Base-by-base conservation (phyloP, 176 grass and related monocot species). In the Musa beccarii region DNA sequence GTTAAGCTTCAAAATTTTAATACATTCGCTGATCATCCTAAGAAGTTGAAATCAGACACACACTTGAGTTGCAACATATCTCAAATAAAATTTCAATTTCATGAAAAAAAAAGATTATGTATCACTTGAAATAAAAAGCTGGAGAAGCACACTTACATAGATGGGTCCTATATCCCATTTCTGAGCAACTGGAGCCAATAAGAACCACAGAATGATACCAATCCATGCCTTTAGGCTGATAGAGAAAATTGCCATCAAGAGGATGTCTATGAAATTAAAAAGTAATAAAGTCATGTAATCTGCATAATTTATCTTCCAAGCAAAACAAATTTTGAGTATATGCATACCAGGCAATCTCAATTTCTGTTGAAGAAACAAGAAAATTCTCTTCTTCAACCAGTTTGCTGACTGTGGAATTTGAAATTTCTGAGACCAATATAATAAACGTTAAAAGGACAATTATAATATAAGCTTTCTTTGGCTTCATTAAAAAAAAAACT, bases 171-270 rank as follows among this genome's bases (percentile, higher is more conserved):
- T 2, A 34, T 72, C 69, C 7, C 85, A 91, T 78, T 70, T 87
- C 14, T 93, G 90, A 81, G 94, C 90, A 82, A 89, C 3, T n/a
- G 90, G 94, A 13, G 94, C 90, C 50, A 98, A 75, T 71, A 85
- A 78, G 78, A 98, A 93, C 94, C 94, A 98, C 19, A 91, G 51
- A 43, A 86, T 16, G 9, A 87, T 93, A 23, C 79, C 78, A 72
- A 75, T 63, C 94, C 94, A 98, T 82, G 86, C 78, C 79, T 91
- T 98, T 72, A 91, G 78, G 66, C 78, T 85, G 71, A 93, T 80
- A 23, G 94, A 98, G 72, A 93, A 98, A n/a, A 98, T 78, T 23
- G 68, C 88, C 80, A 98, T 91, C 72, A 98, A 74, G 81, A 98
- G 13, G 64, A 98, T 89, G 89, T 93, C 90, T 93, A 87, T 72